Evolutionary conservation across 2,329 filamentous ascomycete species (phyloP).

Genomic region (Pyricularia pennisetigena): DNA sequence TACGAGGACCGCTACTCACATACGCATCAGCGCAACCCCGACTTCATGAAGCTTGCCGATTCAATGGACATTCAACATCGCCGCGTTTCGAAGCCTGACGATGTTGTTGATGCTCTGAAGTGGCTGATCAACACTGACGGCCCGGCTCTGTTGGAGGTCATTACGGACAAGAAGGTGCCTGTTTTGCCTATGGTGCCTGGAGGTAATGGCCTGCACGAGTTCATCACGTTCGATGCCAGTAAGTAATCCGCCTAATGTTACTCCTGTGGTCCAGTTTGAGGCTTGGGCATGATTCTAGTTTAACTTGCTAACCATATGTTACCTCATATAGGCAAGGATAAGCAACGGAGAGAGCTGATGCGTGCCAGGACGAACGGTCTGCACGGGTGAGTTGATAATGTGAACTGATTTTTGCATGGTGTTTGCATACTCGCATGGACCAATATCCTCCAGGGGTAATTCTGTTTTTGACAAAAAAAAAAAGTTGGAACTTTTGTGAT

Average conservation of each 20-base stretch:
- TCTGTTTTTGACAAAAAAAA: neutral
- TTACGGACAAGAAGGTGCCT: constrained; percentile 85
- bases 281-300: neutral
- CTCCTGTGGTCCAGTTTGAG: neutral
- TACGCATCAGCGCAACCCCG: constrained; percentile 90
- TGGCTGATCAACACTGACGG: constrained; percentile 87
- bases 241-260: constrained; percentile 23
- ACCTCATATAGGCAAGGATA: constrained; percentile 50
- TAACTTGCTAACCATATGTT: constrained; percentile 23
- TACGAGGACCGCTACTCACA: constrained; percentile 90
- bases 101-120: constrained; percentile 67
- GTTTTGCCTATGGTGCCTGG: constrained; percentile 97
- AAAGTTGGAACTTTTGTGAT: neutral
- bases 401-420: neutral
- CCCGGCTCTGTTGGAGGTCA: constrained; percentile 85
- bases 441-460: neutral
- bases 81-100: constrained; percentile 62
- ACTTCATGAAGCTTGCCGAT: constrained; percentile 88
- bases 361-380: constrained; percentile 47
- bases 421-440: neutral
- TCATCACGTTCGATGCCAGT: constrained; percentile 79
- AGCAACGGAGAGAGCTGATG: constrained; percentile 57
- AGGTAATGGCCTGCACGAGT: constrained; percentile 82
- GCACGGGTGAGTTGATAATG: constrained; percentile 22
- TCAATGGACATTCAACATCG: constrained; percentile 80